phyloP scores from a whole-genome alignment of 2,329 filamentous ascomycete genomes.

The Ceratocystis colombiana region DNA sequence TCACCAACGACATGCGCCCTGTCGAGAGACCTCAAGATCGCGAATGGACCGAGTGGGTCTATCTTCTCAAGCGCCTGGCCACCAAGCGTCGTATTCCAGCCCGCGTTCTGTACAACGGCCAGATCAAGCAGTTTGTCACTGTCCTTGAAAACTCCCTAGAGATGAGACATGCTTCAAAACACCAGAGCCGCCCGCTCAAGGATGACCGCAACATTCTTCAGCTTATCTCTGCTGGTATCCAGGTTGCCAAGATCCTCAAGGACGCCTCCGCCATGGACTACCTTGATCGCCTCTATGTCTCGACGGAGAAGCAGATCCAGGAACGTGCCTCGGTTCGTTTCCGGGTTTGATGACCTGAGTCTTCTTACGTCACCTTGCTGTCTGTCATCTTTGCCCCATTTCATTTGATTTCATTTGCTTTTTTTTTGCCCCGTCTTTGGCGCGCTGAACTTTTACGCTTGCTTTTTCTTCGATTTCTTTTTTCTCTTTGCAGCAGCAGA shows the following conservation, averaged over 20 bases:
- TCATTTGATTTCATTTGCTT: constrained; percentile 8
- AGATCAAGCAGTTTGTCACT: constrained; percentile 85
- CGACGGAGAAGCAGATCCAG: constrained; percentile 69
- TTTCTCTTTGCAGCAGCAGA: constrained; percentile 18
- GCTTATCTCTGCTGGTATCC: constrained; percentile 74
- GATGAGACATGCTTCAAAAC: constrained; percentile 76
- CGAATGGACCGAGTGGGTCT: constrained; percentile 89
- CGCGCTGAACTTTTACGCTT: constrained; percentile 1
- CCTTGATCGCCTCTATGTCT: constrained; percentile 69
- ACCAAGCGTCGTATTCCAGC: constrained; percentile 80
- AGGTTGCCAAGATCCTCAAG: constrained; percentile 79
- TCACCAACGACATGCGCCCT: constrained; percentile 71
- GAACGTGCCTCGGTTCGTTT: constrained; percentile 46
- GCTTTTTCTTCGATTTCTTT: constrained; percentile 20
- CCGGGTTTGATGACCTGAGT: constrained; percentile 30
- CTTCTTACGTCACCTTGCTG: constrained; percentile 8
- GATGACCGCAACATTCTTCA: constrained; percentile 84
- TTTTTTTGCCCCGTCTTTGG: constrained; percentile 10
- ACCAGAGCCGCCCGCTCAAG: constrained; percentile 72
- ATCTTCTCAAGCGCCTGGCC: constrained; percentile 72
- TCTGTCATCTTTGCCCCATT: constrained; percentile 16
- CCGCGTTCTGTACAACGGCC: constrained; percentile 73
- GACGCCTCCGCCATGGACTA: constrained; percentile 76
- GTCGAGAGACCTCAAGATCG: constrained; percentile 64
- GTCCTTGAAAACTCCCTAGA: constrained; percentile 80